Conservation (phyloP, 192 early-diverging fungal species). For the Linnemannia elongata region DNA sequence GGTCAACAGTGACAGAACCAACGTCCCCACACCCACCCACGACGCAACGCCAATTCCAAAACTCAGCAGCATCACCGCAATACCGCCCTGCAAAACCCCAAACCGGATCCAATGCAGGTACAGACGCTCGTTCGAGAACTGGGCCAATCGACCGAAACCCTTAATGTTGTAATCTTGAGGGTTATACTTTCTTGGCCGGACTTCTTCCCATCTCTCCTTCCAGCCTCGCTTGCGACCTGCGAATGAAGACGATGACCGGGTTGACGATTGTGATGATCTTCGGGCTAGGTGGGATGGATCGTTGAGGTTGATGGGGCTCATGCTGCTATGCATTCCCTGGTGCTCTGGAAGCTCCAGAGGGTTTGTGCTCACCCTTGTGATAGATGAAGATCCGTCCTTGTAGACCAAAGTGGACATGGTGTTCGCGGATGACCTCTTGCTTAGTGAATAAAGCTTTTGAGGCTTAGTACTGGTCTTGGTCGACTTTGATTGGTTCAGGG, state of each 20-base stretch:
- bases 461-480: background rate
- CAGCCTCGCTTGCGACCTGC: background rate
- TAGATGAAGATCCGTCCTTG: background rate
- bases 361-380: background rate
- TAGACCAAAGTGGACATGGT: background rate
- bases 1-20: slow-evolving; percentile 30
- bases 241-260: background rate
- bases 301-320: background rate
- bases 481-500: background rate
- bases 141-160: slow-evolving; percentile 7
- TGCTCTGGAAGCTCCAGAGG: slow-evolving; percentile 23
- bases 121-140: slow-evolving; percentile 45
- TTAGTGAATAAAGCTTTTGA: background rate
- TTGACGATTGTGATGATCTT: background rate
- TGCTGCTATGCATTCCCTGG: background rate
- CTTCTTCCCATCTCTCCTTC: background rate
- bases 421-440: background rate
- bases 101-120: slow-evolving; percentile 50
- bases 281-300: background rate
- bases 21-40: slow-evolving; percentile 15
- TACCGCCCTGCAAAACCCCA: slow-evolving; percentile 29
- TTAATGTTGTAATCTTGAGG: slow-evolving; percentile 16
- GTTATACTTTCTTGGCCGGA: slow-evolving; percentile 4
- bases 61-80: slow-evolving; percentile 32
- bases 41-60: slow-evolving; percentile 20